Evolutionary conservation across 768 basidiomycete species (phyloP), one percentile per base, ranked within the genome.

Genomic region (Polyporus arcularius): DNA sequence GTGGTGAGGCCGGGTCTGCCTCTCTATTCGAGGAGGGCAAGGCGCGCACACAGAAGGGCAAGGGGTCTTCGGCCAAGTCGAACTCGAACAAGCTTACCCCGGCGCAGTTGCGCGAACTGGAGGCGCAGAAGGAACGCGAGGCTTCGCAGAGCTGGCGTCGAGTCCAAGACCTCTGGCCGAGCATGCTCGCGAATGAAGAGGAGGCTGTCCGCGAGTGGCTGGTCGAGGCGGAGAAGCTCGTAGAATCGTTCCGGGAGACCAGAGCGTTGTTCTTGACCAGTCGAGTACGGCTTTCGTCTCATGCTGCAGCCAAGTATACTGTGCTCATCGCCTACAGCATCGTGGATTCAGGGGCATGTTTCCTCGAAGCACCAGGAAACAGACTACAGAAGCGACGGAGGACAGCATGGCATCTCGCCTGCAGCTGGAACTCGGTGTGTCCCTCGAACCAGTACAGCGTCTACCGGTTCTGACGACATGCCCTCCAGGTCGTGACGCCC

Each of bases 211-310:
- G 83, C 53, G 84, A 88, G 66, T 98, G 95, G 90, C 75, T 96
- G 64, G 70, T 88, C 31, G 87, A 93, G 67, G 93, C 94, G 0
- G 92, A 93, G 70, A 89, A 85, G 66, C 78, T 99, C 48, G 82
- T 97, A 4, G 95, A 97, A 61, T 87, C 85, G 71, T 98, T 95
- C 75, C 79, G 96, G 54, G 89, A 94, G 76, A 95, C 95, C 0
- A 82, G 88, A 62, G 84, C 87, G 62, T 71, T 98, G 63, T 99
- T 96, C 70, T 80, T 89, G 66, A 86, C 88, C 2, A 87, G 87
- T 31, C 76, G 88, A 66, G 94, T 94, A 61, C 67, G 85, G 6
- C 6, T 35, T 7, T 74, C 21, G 9, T 49, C 26, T 39, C 9
- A 1, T 42, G 42, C 35, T 21, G 30, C 53, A 45, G 8, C 57